These are phyloP conservation scores for Camelina hispida DNA, from an alignment of 345 rosid species.

Conservation along the genomic window DNA sequence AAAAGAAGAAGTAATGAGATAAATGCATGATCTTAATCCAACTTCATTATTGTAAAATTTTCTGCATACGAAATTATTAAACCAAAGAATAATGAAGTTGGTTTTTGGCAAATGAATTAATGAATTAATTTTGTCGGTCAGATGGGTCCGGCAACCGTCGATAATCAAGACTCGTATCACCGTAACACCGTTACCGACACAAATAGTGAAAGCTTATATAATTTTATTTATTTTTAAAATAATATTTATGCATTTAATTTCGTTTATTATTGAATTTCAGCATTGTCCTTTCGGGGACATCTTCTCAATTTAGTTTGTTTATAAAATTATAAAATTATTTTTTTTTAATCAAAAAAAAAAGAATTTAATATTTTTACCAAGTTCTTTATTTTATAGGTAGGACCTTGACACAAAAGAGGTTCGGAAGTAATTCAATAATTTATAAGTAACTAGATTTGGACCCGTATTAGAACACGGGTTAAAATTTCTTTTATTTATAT, in stretches of 20 bases:
- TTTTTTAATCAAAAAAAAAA: too few relatives aligned
- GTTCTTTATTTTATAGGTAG: neutral
- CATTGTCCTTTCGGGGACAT: conserved; percentile 31
- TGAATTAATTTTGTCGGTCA: conserved; percentile 37
- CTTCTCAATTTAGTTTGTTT: conserved; percentile 1
- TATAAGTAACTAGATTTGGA: too few relatives aligned
- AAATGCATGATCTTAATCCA: neutral
- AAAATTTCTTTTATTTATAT: too few relatives aligned
- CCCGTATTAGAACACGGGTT: too few relatives aligned
- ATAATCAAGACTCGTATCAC: conserved; percentile 25
- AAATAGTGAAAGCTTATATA: conserved; percentile 18
- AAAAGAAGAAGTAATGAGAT: too few relatives aligned
- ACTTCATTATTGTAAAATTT: too few relatives aligned
- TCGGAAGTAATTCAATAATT: conserved; percentile 10
- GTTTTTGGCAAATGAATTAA: conserved; percentile 3
- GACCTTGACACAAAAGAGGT: conserved; percentile 9
- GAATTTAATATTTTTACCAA: conserved; percentile 3
- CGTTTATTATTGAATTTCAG: conserved; percentile 1
- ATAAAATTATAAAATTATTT: neutral
- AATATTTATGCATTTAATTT: neutral
- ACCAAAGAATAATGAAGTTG: neutral
- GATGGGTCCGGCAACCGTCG: conserved; percentile 37
- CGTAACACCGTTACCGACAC: conserved; percentile 43
- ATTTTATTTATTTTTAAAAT: neutral
- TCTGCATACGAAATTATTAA: conserved; percentile 8